Percentiles rank a stretch among this genome's conserved stretches.
phyloP scores from a whole-genome alignment of 192 early-diverging fungal genomes.

The Lobosporangium transversale region DNA sequence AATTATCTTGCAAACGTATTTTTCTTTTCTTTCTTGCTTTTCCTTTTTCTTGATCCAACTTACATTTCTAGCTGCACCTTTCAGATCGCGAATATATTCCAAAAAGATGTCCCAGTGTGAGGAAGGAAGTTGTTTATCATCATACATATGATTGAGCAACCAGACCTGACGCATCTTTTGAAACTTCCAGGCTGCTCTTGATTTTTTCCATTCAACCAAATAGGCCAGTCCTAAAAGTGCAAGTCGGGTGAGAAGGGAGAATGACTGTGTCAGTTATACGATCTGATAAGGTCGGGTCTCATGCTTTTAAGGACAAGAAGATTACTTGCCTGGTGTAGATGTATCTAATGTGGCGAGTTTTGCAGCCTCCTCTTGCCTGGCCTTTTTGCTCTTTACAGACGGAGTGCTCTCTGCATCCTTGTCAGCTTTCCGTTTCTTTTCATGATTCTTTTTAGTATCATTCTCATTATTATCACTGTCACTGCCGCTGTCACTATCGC shows the following conservation, averaged over 20 bases:
- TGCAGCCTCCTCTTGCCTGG: constrained; percentile 19
- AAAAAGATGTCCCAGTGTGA: constrained; percentile 47
- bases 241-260: not conserved
- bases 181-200: constrained; percentile 51
- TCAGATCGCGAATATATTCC: constrained; percentile 53
- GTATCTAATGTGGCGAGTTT: constrained; percentile 13
- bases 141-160: constrained; percentile 49
- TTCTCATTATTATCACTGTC: no score
- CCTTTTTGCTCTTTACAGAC: constrained; percentile 13
- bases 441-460: constrained; percentile 3
- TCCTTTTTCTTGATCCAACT: no score
- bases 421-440: constrained; percentile 29
- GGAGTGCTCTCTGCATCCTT: constrained; percentile 2
- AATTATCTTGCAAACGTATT: no score
- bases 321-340: constrained; percentile 21
- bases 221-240: constrained; percentile 52
- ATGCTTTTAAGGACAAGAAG: not conserved
- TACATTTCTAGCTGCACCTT: constrained; percentile 51
- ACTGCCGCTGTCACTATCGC: constrained; percentile 26
- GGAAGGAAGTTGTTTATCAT: constrained; percentile 32
- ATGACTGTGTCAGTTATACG: not conserved
- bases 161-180: constrained; percentile 55
- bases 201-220: constrained; percentile 42
- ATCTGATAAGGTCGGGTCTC: no score
- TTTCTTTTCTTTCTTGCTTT: no score